These are phyloP conservation scores for Zychaea mexicana DNA, from an alignment of 371 early-diverging fungal species.

Conservation along the genomic window DNA sequence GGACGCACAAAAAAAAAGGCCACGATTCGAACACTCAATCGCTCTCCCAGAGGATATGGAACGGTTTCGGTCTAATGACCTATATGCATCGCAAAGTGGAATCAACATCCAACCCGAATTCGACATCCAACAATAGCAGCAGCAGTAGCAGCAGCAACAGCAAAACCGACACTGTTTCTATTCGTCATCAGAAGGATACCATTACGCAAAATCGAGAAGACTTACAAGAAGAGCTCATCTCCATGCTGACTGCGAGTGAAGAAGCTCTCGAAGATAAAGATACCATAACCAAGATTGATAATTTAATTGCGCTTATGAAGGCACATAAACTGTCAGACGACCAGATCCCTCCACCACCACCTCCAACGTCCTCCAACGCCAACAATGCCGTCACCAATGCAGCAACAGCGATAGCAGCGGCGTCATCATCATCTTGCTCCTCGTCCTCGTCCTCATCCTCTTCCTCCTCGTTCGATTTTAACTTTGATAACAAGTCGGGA, in stretches of 20 bases:
- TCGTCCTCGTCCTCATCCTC: not conserved
- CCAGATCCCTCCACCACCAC: not conserved
- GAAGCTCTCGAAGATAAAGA: conserved; percentile 5
- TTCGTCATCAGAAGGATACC: not conserved
- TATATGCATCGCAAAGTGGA: conserved; percentile 1
- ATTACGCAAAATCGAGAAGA: conserved; percentile 10
- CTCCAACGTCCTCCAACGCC: not conserved
- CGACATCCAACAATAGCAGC: not conserved
- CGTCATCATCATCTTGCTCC: not conserved
- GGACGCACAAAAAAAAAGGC: conserved; percentile 3
- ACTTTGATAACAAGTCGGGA: not conserved
- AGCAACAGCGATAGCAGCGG: not conserved
- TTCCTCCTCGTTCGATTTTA: conserved; percentile 2
- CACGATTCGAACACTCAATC: conserved; percentile 2
- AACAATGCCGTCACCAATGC: not conserved
- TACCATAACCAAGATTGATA: conserved; percentile 8
- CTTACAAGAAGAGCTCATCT: conserved; percentile 9
- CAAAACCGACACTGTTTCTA: not conserved
- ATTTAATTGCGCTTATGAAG: conserved; percentile 14
- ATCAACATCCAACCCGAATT: not conserved
- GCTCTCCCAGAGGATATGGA: conserved; percentile 16
- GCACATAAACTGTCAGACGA: conserved; percentile 11
- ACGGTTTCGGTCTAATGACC: conserved; percentile 8
- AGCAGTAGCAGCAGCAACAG: not conserved
- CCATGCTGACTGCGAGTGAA: conserved; percentile 10